These are phyloP conservation scores for Pythium brassicae DNA, from an alignment of 352 stramenopile genomes.

Conservation along the genomic window DNA sequence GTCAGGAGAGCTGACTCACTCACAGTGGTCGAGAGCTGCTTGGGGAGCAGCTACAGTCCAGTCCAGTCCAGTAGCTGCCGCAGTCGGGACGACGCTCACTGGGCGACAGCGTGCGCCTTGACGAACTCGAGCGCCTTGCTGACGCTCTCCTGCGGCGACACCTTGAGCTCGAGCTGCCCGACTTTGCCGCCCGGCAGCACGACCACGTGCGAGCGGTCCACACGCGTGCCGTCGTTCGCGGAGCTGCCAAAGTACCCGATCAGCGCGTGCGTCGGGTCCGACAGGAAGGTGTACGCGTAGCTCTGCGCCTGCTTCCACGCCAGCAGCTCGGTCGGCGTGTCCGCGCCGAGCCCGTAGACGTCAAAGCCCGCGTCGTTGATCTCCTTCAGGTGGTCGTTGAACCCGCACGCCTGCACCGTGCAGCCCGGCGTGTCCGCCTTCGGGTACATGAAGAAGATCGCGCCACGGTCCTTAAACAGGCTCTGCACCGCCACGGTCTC, in stretches of 20 bases:
- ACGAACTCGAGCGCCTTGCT: conserved; percentile 70
- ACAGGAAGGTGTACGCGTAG: conserved; percentile 79
- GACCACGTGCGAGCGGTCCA: conserved; percentile 84
- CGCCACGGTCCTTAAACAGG: conserved; percentile 66
- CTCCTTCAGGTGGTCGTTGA: conserved; percentile 76
- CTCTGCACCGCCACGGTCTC: conserved; percentile 60
- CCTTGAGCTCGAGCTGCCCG: conserved; percentile 66
- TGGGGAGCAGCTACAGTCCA: too few species aligned
- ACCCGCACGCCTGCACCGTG: conserved; percentile 79
- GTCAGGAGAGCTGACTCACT: too few species aligned
- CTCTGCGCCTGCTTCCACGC: conserved; percentile 78
- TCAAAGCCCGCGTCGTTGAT: conserved; percentile 76
- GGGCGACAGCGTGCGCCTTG: conserved; percentile 13
- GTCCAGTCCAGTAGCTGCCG: background rate
- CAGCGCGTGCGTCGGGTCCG: conserved; percentile 71
- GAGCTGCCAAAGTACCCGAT: conserved; percentile 82
- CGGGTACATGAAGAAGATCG: conserved; percentile 88
- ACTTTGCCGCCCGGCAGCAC: conserved; percentile 70
- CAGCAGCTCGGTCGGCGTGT: conserved; percentile 60
- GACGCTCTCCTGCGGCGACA: conserved; percentile 79
- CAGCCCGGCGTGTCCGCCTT: conserved; percentile 83
- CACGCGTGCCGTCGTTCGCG: conserved; percentile 42
- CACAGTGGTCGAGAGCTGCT: too few species aligned
- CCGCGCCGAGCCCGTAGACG: conserved; percentile 74
- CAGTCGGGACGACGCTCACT: background rate